Percentiles rank a stretch among this genome's conserved stretches.
Evolutionary conservation across 345 rosid species (phyloP).

Genomic region (Citrus maxima): DNA sequence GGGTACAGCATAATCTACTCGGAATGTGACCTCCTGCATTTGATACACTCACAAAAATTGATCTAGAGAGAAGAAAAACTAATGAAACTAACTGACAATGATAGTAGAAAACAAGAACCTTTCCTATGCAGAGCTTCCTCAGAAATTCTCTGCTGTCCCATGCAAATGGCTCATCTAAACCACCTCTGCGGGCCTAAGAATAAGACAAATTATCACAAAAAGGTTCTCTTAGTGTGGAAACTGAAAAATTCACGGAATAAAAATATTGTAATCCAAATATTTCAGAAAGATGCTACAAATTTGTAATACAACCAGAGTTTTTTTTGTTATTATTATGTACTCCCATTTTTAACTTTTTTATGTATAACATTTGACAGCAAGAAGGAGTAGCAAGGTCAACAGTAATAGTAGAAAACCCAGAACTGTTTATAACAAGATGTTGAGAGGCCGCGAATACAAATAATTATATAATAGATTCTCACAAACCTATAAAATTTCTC

Average conservation of each 20-base stretch:
- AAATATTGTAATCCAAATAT: neutral
- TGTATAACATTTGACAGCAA: neutral
- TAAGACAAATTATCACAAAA: neutral
- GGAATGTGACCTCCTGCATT: constrained; percentile 82
- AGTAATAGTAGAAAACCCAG: neutral
- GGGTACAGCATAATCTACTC: constrained; percentile 77
- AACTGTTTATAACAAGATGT: neutral
- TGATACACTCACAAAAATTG: neutral
- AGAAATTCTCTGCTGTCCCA: constrained; percentile 94
- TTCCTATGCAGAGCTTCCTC: constrained; percentile 94
- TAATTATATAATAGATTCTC: neutral
- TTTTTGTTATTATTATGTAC: neutral
- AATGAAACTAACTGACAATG: constrained; percentile 2
- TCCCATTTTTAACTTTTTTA: neutral
- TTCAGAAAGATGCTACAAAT: neutral
- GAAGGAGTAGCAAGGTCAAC: neutral
- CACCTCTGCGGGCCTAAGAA: constrained; percentile 80
- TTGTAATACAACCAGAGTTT: neutral
- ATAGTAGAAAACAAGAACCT: constrained; percentile 44
- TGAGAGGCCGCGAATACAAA: neutral
- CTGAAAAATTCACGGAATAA: neutral
- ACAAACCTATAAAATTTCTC: neutral
- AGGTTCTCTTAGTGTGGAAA: neutral
- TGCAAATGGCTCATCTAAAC: constrained; percentile 88
- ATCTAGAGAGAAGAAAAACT: neutral